Percentiles rank a stretch among this genome's conserved stretches.
These are phyloP conservation scores for Iodosphaeria phyllophila DNA, from an alignment of 2,329 filamentous ascomycete genomes.

Conservation along the genomic window DNA sequence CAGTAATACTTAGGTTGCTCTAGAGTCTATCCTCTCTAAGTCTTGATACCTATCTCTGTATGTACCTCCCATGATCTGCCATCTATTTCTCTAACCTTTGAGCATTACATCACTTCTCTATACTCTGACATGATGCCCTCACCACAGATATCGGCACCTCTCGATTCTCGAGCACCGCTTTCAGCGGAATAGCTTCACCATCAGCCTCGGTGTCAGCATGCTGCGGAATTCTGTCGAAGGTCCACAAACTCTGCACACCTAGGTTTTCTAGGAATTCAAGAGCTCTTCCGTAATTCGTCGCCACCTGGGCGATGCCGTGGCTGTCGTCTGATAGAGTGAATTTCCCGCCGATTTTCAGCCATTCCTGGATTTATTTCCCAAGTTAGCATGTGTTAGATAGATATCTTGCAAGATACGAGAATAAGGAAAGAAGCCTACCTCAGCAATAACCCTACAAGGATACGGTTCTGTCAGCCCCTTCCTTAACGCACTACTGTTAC, in stretches of 20 bases:
- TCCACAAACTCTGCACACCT: slow-evolving; percentile 45
- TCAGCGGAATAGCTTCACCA: no score
- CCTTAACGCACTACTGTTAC: slow-evolving; percentile 72
- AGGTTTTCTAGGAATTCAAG: slow-evolving; percentile 51
- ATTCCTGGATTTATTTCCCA: slow-evolving; percentile 39
- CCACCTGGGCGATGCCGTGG: slow-evolving; percentile 73
- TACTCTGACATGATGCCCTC: no score
- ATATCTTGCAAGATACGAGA: background rate
- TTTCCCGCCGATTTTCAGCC: slow-evolving; percentile 51
- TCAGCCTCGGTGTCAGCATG: slow-evolving; percentile 9
- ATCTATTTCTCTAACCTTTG: no score
- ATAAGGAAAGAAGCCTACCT: slow-evolving; percentile 28
- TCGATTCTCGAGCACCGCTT: no score
- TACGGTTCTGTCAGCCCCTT: slow-evolving; percentile 89
- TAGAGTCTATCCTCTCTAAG: no score
- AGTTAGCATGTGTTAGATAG: slow-evolving; percentile 2
- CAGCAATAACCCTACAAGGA: slow-evolving; percentile 59
- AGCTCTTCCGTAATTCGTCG: slow-evolving; percentile 60
- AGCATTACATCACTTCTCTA: no score
- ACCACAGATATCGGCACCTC: no score
- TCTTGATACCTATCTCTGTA: no score
- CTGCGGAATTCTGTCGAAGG: slow-evolving; percentile 20
- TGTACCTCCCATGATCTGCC: no score
- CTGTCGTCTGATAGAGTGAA: slow-evolving; percentile 94
- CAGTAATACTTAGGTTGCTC: no score